Evolutionary conservation across 345 rosid genomes (phyloP), one percentile per base, ranked within the genome.

Genomic region (Clausena lansium): DNA sequence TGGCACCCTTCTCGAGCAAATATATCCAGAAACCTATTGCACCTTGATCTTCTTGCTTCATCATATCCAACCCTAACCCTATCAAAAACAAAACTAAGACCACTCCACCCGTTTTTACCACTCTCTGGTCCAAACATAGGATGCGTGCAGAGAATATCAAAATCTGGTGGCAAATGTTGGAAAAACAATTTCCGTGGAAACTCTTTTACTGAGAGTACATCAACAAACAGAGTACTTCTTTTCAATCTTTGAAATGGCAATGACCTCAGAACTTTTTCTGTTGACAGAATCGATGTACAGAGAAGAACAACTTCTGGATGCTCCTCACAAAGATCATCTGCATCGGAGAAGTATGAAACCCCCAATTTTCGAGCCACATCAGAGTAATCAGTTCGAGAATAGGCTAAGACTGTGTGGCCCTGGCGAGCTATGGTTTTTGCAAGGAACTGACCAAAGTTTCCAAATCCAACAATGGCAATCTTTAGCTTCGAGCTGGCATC

Each of bases 41-140:
- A 88, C 24, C 94, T 85, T 7, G 85, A 78, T 74, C 63, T 65
- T 81, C 96, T 81, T n/a, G 58, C 81, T 73, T 83, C 88, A 17
- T 83, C 86, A 32, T 3, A 70, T 67, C 92, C 93, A 17, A 92
- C 65, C 83, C 96, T 88, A 45, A 92, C 97, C 88, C 88, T 88
- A 57, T 92, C 97, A 70, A 89, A 94, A 70, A 91, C 85, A 76
- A 92, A 91, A 35, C 92, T 64, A 55, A 94, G 98, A 75, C 71
- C 73, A 11, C 66, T 67, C 96, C 97, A 94, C n/a, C 94, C 94
- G 35, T 90, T 84, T 82, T 85, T 92, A 70, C 94, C 97, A 68
- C 96, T 94, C 82, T 91, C 96, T 0, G 93, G 98, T 41, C 96
- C 97, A 75, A 92, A 93, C 98, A 91, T 93, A 13, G 98, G 96